Conservation (phyloP, 202 grass and related monocot species). For the Brachypodium distachyon region DNA sequence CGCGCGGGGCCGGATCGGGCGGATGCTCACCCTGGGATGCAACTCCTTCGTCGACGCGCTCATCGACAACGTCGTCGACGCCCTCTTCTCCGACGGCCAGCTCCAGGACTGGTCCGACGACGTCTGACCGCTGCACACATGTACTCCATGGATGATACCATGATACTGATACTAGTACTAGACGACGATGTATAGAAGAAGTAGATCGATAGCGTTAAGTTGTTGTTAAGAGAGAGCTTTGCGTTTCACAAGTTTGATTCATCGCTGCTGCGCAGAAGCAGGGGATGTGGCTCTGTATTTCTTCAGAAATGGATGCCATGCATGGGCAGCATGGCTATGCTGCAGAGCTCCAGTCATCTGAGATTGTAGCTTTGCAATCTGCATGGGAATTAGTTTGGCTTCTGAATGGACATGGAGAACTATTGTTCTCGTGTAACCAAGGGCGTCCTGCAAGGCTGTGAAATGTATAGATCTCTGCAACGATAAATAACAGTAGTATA, state of each 20-base stretch:
- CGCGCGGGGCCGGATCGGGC: constrained; percentile 62
- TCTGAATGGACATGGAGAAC: background rate
- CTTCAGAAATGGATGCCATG: background rate
- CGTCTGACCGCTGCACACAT: constrained; percentile 7
- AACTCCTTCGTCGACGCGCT: constrained; percentile 84
- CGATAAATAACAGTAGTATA: constrained; percentile 2
- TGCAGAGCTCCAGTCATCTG: background rate
- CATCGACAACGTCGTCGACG: constrained; percentile 96
- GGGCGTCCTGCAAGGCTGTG: background rate
- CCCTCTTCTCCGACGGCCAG: constrained; percentile 71
- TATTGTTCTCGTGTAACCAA: background rate
- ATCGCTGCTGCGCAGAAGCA: background rate
- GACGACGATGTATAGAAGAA: background rate
- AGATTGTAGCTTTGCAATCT: background rate
- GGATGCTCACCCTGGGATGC: constrained; percentile 74
- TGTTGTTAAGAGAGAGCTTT: background rate
- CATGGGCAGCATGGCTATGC: no score
- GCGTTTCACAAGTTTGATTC: background rate
- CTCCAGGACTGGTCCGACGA: constrained; percentile 86
- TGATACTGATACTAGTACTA: background rate
- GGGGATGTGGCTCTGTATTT: background rate
- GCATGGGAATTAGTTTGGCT: background rate
- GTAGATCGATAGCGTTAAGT: background rate
- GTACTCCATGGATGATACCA: no score
- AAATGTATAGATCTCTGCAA: background rate